Conservation (phyloP, 164 flowering plant species). For the Vitis rotundifolia region DNA sequence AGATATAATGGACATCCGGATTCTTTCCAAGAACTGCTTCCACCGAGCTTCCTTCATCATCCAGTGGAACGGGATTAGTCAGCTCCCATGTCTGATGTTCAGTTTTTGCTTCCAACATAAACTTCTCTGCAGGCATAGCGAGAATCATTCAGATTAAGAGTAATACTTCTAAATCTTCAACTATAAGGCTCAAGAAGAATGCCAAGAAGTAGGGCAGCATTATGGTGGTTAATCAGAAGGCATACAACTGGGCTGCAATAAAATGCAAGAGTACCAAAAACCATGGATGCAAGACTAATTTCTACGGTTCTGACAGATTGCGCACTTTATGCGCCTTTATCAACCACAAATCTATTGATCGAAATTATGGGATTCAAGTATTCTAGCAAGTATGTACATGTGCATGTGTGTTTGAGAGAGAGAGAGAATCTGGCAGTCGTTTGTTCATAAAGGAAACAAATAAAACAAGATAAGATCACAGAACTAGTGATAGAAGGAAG, state of each 20-base stretch:
- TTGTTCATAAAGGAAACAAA: no score
- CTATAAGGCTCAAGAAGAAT: not conserved
- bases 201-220: not conserved
- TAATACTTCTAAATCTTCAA: not conserved
- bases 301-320: no score
- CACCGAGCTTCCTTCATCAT: slow-evolving; percentile 49
- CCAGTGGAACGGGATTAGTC: slow-evolving; percentile 60
- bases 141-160: slow-evolving; percentile 11
- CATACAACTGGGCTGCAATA: no score
- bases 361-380: no score
- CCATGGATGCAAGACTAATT: no score
- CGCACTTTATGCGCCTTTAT: no score
- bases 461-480: no score
- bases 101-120: slow-evolving; percentile 31
- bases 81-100: slow-evolving; percentile 48
- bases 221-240: not conserved
- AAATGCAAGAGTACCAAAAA: not conserved
- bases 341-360: no score
- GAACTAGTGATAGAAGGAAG: no score
- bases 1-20: slow-evolving; percentile 79
- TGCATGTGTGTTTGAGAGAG: no score
- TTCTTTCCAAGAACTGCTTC: slow-evolving; percentile 50
- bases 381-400: no score
- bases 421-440: no score
- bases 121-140: slow-evolving; percentile 50